These are phyloP conservation scores for Hymenoscyphus albidus DNA, from an alignment of 2,329 filamentous ascomycete genomes.

Conservation along the genomic window DNA sequence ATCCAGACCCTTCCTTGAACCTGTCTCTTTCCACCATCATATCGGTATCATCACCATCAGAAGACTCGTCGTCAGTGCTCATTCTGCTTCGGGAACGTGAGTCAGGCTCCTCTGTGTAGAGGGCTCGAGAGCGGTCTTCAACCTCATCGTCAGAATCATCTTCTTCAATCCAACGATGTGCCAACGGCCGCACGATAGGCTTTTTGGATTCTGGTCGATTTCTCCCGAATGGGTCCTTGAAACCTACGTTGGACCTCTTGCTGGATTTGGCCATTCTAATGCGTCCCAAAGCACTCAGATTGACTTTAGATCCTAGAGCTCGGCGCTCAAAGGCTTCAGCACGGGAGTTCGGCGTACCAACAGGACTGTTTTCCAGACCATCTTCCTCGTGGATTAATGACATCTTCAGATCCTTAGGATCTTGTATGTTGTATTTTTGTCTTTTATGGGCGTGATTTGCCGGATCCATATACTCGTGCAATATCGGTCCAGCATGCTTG, in stretches of 20 bases:
- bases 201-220: conserved; percentile 54
- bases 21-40: conserved; percentile 16
- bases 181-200: conserved; percentile 69
- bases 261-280: conserved; percentile 65
- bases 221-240: conserved; percentile 64
- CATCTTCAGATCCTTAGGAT: conserved; percentile 58
- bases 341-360: conserved; percentile 63
- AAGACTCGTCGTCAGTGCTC: conserved; percentile 54
- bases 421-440: conserved; percentile 71
- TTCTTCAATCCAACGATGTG: conserved; percentile 73
- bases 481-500: conserved; percentile 74
- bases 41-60: conserved; percentile 33
- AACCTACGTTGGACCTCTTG: conserved; percentile 55
- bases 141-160: conserved; percentile 84
- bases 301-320: conserved; percentile 40
- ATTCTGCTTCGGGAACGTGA: conserved; percentile 76
- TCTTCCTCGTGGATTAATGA: conserved; percentile 55
- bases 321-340: conserved; percentile 59
- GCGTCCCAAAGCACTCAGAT: conserved; percentile 64
- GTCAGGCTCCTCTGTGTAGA: conserved; percentile 82
- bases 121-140: conserved; percentile 58
- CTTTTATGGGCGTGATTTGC: conserved; percentile 75
- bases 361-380: conserved; percentile 54
- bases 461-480: conserved; percentile 81
- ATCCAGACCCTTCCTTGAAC: conserved; percentile 22